Conservation (phyloP, 805 yeast genomes). For the Metschnikowia picachoensis region DNA sequence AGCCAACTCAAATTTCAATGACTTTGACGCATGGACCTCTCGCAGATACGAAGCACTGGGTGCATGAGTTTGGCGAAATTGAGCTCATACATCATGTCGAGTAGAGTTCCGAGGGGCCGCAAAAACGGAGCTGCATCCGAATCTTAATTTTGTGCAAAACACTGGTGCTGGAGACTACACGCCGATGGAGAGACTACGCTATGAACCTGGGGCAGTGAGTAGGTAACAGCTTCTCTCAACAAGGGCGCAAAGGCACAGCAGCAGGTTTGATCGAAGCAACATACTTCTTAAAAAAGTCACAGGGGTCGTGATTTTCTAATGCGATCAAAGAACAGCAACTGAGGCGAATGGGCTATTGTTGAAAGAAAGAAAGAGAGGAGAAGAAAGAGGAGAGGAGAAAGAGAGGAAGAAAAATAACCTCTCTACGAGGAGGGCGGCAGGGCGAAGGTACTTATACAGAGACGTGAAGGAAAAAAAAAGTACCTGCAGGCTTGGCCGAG, state of each 20-base stretch:
- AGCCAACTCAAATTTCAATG: not conserved
- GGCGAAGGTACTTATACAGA: slow-evolving; percentile 13
- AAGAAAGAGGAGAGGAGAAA: slow-evolving; percentile 26
- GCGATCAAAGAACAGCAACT: slow-evolving; percentile 21
- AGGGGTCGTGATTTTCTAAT: slow-evolving; percentile 12
- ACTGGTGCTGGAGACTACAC: not conserved
- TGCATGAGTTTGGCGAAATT: no score
- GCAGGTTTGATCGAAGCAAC: slow-evolving; percentile 8
- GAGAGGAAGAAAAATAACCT: slow-evolving; percentile 8
- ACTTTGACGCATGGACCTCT: no score
- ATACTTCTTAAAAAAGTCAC: slow-evolving; percentile 15
- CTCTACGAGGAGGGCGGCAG: slow-evolving; percentile 6
- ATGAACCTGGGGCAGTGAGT: not conserved
- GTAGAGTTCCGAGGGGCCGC: not conserved
- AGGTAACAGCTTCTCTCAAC: slow-evolving; percentile 14
- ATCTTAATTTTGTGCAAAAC: not conserved
- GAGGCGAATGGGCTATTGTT: slow-evolving; percentile 20
- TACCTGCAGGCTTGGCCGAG: not conserved
- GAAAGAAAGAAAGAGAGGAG: slow-evolving; percentile 33
- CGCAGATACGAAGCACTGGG: no score
- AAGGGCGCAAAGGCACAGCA: slow-evolving; percentile 10
- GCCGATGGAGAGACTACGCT: not conserved
- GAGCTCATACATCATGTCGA: not conserved
- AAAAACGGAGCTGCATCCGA: not conserved
- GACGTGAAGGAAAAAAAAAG: slow-evolving; percentile 7